Conservation (phyloP, 306 rosid species). For the Chamaecrista fasciculata region DNA sequence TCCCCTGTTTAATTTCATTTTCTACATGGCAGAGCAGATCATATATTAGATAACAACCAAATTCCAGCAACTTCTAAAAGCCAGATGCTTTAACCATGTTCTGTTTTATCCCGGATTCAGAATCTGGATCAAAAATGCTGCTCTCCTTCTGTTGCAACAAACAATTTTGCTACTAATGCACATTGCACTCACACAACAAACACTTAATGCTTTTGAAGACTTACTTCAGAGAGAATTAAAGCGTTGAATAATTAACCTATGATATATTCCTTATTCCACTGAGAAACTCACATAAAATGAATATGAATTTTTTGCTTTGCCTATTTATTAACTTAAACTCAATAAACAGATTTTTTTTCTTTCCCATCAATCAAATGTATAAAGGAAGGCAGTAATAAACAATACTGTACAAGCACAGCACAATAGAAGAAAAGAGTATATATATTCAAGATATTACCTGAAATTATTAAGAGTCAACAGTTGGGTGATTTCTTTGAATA, state of each 20-base stretch:
- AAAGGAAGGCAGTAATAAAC: slow-evolving; percentile 7
- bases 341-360: background rate
- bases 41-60: background rate
- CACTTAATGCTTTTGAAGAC: background rate
- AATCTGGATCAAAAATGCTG: background rate
- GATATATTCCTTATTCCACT: background rate
- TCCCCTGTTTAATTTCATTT: background rate
- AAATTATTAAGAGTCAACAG: slow-evolving; percentile 71
- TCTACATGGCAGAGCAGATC: background rate
- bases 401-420: background rate
- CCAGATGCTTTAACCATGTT: background rate
- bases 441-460: slow-evolving; percentile 55
- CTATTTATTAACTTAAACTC: background rate
- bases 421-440: background rate
- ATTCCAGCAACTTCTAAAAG: background rate
- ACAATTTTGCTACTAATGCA: background rate
- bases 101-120: background rate
- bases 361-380: slow-evolving; percentile 15
- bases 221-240: background rate
- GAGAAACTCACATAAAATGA: background rate
- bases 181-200: background rate
- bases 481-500: slow-evolving; percentile 85
- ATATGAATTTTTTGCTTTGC: background rate
- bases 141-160: background rate
- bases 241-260: background rate